Percentiles rank a stretch among this genome's conserved stretches.
Conservation (phyloP, 202 grass and related monocot genomes). For the Panicum virgatum region DNA sequence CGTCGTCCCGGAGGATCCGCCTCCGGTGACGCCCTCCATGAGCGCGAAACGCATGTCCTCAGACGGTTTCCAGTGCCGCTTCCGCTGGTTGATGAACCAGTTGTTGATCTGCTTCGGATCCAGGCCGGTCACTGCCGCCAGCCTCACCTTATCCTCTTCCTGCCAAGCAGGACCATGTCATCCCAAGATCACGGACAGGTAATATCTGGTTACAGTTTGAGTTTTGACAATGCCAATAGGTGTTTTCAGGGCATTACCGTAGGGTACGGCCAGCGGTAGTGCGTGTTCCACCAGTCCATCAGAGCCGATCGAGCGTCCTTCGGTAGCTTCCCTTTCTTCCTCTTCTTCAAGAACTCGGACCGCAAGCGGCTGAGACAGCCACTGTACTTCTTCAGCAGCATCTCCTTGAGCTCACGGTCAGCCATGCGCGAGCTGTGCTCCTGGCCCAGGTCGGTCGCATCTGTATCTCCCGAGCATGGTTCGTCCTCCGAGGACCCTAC, state of each 20-base stretch:
- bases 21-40: conserved; percentile 73
- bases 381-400: conserved; percentile 98
- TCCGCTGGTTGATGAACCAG: conserved; percentile 41
- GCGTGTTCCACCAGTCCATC: conserved; percentile 93
- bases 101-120: conserved; percentile 98
- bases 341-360: conserved; percentile 90
- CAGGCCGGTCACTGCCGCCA: conserved; percentile 67
- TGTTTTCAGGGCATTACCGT: conserved; percentile 49
- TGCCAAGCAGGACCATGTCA: background rate
- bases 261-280: conserved; percentile 94
- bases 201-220: background rate
- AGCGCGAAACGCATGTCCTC: conserved; percentile 91
- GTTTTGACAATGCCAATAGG: background rate
- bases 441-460: conserved; percentile 37
- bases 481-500: conserved; percentile 84
- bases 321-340: conserved; percentile 96
- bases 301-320: conserved; percentile 70
- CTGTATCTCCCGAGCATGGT: conserved; percentile 63
- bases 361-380: conserved; percentile 78
- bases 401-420: conserved; percentile 89
- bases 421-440: conserved; percentile 57
- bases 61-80: conserved; percentile 92
- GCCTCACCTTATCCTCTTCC: conserved; percentile 92
- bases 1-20: conserved; percentile 56
- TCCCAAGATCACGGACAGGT: background rate